Evolutionary conservation across 1,284 basidiomycete species (phyloP), one percentile per base, ranked within the genome.

Genomic region (Ustilago trichophora): DNA sequence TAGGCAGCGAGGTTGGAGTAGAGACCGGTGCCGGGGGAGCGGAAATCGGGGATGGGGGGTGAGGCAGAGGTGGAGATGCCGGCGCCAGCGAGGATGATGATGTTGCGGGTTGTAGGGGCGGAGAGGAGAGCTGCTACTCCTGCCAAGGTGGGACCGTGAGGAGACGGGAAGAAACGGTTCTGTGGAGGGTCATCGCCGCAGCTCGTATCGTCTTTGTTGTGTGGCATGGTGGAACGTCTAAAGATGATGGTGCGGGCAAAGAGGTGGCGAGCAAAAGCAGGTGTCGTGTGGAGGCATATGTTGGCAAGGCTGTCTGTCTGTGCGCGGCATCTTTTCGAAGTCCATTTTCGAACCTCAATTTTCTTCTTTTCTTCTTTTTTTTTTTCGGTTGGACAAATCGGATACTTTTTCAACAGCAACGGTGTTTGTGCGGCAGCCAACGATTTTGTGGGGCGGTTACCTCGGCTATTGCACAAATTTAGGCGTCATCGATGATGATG

Each of bases 41-140:
- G 79, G 42, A 83, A 83, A 63, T 83, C 82, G 2, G 83, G 83
- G 48, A 82, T 76, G 37, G 67, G 67, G 8, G 67, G 67, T 12
- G 84, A 85, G 0, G 85, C 85, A 0, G 83, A 83, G 1, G 85
- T 85, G 6, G 83, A 84, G 50, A 85, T 84, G 5, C 85, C 85
- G 0, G 85, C 85, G 10, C 85, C 84, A 10, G 83, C 82, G 32
- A 86, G 81, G 22, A 87, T 72, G 42, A 85, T 78, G 15, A 87
- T 78, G 36, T 83, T 84, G 35, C 50, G 47, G 4, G 60, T 64
- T 18, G 52, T 56, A 22, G 59, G 52, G 5, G 26, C 13, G 25
- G 64, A 31, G 32, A 72, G 56, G 8, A 72, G 36, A 4, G 58
- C 33, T 7, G 69, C 69, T 21, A 67, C 64, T 15, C 59, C 59